A percentile compares a stretch with the other conserved stretches of the same genome.
Conservation (phyloP, 495 filamentous ascomycete genomes). For the Choiromyces venosus region DNA sequence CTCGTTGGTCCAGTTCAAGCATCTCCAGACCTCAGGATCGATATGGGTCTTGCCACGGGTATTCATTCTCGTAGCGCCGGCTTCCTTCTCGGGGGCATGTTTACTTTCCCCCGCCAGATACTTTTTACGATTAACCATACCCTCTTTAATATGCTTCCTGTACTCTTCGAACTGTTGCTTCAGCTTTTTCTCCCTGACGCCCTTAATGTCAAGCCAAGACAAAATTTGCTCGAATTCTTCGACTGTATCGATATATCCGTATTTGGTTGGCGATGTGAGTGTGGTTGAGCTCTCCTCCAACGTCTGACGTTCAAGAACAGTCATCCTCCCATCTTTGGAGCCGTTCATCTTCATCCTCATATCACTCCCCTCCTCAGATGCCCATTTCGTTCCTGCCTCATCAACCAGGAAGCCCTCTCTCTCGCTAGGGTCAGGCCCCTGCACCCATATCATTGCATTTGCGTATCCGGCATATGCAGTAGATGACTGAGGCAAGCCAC, state of each 20-base stretch:
- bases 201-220: slow-evolving; percentile 79
- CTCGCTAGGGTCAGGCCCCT: slow-evolving; percentile 88
- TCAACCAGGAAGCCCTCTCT: slow-evolving; percentile 68
- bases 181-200: slow-evolving; percentile 74
- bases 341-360: slow-evolving; percentile 54
- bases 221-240: slow-evolving; percentile 70
- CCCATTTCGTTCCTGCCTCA: slow-evolving; percentile 49
- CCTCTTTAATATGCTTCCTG: slow-evolving; percentile 65
- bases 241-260: slow-evolving; percentile 84
- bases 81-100: slow-evolving; percentile 54
- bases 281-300: slow-evolving; percentile 77
- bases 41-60: slow-evolving; percentile 69
- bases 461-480: slow-evolving; percentile 82
- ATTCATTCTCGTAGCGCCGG: slow-evolving; percentile 60
- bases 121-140: slow-evolving; percentile 71
- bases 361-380: slow-evolving; percentile 41
- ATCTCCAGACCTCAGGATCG: slow-evolving; percentile 58
- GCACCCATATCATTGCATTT: slow-evolving; percentile 92
- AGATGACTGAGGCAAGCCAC: slow-evolving; percentile 77
- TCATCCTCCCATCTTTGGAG: slow-evolving; percentile 60
- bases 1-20: slow-evolving; percentile 75
- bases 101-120: slow-evolving; percentile 60
- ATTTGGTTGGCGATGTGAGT: slow-evolving; percentile 70
- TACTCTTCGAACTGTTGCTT: slow-evolving; percentile 76
- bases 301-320: slow-evolving; percentile 77